Conservation (phyloP, 768 basidiomycete genomes). For the Podaxis mareebaensis region DNA sequence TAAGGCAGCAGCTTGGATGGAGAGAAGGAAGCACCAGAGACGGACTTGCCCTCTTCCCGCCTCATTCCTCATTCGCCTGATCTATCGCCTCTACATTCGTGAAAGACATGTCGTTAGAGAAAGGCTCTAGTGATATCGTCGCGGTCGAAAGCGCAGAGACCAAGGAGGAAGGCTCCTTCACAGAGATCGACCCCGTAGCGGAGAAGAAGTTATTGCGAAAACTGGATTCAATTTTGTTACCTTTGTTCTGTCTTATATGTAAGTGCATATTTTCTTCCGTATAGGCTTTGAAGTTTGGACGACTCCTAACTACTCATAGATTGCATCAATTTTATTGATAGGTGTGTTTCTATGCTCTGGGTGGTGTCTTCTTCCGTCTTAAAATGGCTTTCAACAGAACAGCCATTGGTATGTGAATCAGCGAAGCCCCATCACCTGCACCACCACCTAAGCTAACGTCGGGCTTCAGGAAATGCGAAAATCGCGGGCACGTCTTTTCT, state of each 20-base stretch:
- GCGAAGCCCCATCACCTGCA: not conserved
- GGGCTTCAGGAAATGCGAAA: conserved; percentile 22
- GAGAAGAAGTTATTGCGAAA: conserved; percentile 36
- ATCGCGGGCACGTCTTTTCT: conserved; percentile 24
- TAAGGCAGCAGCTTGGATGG: not conserved
- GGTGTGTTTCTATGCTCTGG: conserved; percentile 4
- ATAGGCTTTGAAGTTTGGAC: not conserved
- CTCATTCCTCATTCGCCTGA: not conserved
- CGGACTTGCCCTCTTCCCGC: not conserved
- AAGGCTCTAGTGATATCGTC: not conserved
- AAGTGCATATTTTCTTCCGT: conserved; percentile 18
- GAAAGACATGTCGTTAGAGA: not conserved
- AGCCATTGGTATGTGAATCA: conserved; percentile 17
- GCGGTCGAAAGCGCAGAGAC: conserved; percentile 8
- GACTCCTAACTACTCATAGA: conserved; percentile 22
- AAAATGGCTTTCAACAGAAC: conserved; percentile 12
- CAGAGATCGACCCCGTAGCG: conserved; percentile 32
- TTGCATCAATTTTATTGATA: conserved; percentile 40
- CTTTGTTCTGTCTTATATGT: conserved; percentile 42
- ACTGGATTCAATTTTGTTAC: conserved; percentile 35
- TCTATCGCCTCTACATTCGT: not conserved
- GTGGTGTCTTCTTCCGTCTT: not conserved
- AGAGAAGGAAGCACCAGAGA: not conserved
- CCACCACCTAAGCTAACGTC: not conserved
- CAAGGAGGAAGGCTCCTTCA: not conserved